Percentiles rank a stretch among this genome's conserved stretches.
Evolutionary conservation across 306 rosid species (phyloP).

Genomic region (Cucumis cinereus): DNA sequence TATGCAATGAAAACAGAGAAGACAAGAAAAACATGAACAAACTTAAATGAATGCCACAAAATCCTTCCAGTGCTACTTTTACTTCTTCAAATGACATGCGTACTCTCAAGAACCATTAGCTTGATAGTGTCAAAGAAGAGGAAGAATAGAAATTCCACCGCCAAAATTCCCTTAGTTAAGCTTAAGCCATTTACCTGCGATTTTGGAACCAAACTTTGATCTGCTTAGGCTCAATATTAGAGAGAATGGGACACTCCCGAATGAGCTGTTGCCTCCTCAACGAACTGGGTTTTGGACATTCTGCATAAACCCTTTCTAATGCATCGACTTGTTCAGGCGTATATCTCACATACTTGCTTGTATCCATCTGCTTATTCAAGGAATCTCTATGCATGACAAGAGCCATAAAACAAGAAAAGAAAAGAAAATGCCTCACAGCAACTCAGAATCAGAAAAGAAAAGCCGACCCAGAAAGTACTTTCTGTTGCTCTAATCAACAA

Average conservation of each 20-base stretch:
- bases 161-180: background rate
- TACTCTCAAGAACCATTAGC: background rate
- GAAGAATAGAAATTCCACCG: too few relatives aligned
- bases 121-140: background rate
- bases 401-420: constrained; percentile 30
- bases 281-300: constrained; percentile 93
- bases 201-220: constrained; percentile 99
- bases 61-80: background rate
- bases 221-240: constrained; percentile 88
- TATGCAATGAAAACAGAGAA: background rate
- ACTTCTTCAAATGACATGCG: background rate
- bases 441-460: background rate
- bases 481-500: background rate
- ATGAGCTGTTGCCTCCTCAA: constrained; percentile 86
- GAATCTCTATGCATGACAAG: constrained; percentile 58
- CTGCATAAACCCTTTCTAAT: constrained; percentile 77
- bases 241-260: constrained; percentile 84
- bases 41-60: background rate
- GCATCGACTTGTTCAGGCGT: constrained; percentile 98
- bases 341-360: constrained; percentile 79
- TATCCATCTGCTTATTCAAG: constrained; percentile 52
- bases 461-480: background rate
- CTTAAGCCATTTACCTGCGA: constrained; percentile 42
- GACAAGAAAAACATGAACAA: background rate
- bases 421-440: background rate